Evolutionary conservation across 495 filamentous ascomycete genomes (phyloP).

Genomic region (Penicillium paradoxum): DNA sequence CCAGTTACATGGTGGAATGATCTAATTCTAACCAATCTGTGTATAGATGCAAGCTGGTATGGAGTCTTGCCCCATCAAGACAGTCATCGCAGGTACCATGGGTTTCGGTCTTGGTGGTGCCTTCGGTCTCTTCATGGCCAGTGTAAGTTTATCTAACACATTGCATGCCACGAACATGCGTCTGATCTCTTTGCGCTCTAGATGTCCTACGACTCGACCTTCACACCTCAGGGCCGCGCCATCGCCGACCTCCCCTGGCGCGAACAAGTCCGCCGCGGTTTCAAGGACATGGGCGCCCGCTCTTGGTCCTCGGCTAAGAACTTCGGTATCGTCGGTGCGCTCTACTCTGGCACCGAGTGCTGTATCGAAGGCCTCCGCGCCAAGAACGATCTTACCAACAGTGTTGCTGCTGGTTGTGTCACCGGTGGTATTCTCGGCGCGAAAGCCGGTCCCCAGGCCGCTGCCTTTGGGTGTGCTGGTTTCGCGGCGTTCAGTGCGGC

Average conservation of each 20-base stretch:
- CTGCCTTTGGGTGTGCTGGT: slow-evolving; percentile 81
- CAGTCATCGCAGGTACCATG: slow-evolving; percentile 74
- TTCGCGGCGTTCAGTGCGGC: slow-evolving; percentile 95
- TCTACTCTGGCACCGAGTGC: slow-evolving; percentile 92
- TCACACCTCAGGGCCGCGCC: slow-evolving; percentile 57
- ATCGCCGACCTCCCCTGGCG: slow-evolving; percentile 70
- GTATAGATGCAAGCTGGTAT: slow-evolving; percentile 70
- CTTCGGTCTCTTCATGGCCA: slow-evolving; percentile 96
- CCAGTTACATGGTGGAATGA: slow-evolving; percentile 27
- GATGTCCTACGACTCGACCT: slow-evolving; percentile 89
- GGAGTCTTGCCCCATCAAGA: slow-evolving; percentile 86
- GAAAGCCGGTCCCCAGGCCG: slow-evolving; percentile 85
- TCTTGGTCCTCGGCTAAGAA: slow-evolving; percentile 87
- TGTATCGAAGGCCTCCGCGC: slow-evolving; percentile 86
- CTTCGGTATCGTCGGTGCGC: slow-evolving; percentile 84
- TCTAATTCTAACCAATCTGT: slow-evolving; percentile 12
- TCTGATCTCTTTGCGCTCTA: slow-evolving; percentile 27
- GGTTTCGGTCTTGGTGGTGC: slow-evolving; percentile 86
- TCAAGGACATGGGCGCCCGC: slow-evolving; percentile 88
- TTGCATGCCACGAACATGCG: neutral
- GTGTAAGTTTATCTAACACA: slow-evolving; percentile 48
- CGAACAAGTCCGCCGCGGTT: slow-evolving; percentile 75
- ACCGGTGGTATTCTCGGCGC: slow-evolving; percentile 84
- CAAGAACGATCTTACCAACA: slow-evolving; percentile 90
- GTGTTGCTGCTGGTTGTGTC: slow-evolving; percentile 80